Base-by-base conservation (phyloP, 148 eudicot genomes). In the Limonium bicolor region DNA sequence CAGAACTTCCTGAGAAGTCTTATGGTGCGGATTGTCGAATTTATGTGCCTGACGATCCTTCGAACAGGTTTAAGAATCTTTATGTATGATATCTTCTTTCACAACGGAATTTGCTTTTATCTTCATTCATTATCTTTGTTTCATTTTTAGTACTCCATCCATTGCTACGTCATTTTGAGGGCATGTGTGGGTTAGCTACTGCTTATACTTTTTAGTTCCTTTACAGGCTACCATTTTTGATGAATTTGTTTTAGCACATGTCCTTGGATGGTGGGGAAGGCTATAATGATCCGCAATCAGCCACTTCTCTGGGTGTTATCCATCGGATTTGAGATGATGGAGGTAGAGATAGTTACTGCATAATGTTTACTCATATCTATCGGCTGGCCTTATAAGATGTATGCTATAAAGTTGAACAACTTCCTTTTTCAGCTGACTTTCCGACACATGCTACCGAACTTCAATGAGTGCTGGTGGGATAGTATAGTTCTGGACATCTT, bases 181-280 rank as follows among this genome's bases (percentile, higher is more conserved):
- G n/a, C n/a, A n/a, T n/a, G n/a, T n/a, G n/a, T n/a, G n/a, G n/a
- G n/a, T n/a, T n/a, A n/a, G n/a, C n/a, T n/a, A n/a, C 40, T 28
- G 54, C 59, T 65, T 45, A 58, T 35, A 34, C 51, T 43, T 12
- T 54, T 26, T 23, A 34, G 44, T 37, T 55, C 29, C 52, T 52
- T 56, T 60, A 14, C 50, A 90, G 99, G 95, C 74, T 24, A 85
- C 95, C 27, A 68, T 90, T 35, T 90, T 90, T 67, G 99, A 90
- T 64, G 95, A 80, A 48, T 90, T 90, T 76, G 84, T 84, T 26
- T 27, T 76, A 28, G 99, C 99, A 12, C 99, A 90, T 69, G 66
- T 90, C 26, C 76, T 90, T 52, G 99, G 99, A 53, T 90, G 99
- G 99, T 90, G 99, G 99, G 95, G 99, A 90, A 90, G 64, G 99